A percentile compares a stretch with the other conserved stretches of the same genome.
Conservation (phyloP, 2,329 filamentous ascomycete species). For the Aspergillaceae sp. region DNA sequence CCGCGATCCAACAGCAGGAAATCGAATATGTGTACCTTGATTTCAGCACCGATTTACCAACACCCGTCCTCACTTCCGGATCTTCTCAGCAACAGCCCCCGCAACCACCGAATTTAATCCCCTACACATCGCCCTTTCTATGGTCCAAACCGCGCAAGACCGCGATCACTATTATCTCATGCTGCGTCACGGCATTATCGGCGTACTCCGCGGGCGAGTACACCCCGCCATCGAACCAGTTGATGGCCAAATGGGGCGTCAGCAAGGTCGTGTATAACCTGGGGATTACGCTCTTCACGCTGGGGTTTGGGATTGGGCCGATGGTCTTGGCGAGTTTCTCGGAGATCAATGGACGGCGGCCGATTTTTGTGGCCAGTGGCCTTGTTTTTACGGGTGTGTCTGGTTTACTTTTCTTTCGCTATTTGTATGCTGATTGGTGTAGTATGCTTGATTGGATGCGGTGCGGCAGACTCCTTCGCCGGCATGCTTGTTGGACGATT, state of each 20-base stretch:
- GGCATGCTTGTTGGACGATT: constrained; percentile 70
- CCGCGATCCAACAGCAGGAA: constrained; percentile 2
- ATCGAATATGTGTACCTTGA: constrained; percentile 51
- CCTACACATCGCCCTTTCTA: constrained; percentile 59
- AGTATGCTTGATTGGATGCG: constrained; percentile 62
- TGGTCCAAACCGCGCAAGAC: constrained; percentile 62
- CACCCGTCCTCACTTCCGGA: constrained; percentile 22
- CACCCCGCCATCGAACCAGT: constrained; percentile 57
- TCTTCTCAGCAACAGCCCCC: constrained; percentile 34
- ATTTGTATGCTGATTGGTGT: not conserved
- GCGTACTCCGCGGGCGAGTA: constrained; percentile 75
- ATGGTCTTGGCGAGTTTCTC: constrained; percentile 80
- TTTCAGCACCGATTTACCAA: constrained; percentile 50
- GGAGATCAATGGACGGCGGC: constrained; percentile 74
- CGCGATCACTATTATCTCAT: constrained; percentile 61
- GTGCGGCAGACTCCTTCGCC: constrained; percentile 55
- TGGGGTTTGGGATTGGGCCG: constrained; percentile 71
- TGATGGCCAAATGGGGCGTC: constrained; percentile 56
- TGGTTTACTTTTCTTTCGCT: not conserved
- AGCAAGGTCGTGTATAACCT: constrained; percentile 54
- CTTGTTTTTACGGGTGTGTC: constrained; percentile 51
- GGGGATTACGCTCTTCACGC: constrained; percentile 71
- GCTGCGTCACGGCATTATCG: constrained; percentile 62
- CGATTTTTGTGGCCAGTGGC: constrained; percentile 67
- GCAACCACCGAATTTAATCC: constrained; percentile 54